phyloP scores from a whole-genome alignment of 2,329 filamentous ascomycete species.

The Neodidymelliopsis sp. region DNA sequence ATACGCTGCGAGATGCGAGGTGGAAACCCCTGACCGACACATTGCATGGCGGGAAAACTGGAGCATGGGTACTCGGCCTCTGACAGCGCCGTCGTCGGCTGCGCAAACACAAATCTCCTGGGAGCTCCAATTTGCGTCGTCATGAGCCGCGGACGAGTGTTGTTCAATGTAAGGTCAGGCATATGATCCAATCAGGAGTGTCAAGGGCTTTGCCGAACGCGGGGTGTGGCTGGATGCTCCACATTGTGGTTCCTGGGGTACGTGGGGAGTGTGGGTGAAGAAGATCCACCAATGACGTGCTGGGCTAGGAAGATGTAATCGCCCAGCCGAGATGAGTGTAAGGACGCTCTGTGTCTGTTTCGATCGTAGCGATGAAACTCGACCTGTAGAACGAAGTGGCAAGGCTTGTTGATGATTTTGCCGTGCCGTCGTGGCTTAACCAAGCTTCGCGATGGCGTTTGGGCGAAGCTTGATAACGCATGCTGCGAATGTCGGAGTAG shows the following conservation, averaged over 20 bases:
- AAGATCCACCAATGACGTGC: constrained; percentile 33
- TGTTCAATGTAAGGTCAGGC: not conserved
- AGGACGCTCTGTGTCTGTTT: not conserved
- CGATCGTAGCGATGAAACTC: not conserved
- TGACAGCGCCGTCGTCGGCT: not conserved
- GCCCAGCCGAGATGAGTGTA: not conserved
- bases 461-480: constrained; percentile 9
- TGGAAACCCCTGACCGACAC: too few relatives aligned
- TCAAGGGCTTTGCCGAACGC: constrained; percentile 13
- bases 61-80: not conserved
- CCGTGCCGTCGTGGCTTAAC: constrained; percentile 4
- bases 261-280: constrained; percentile 23
- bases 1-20: not conserved
- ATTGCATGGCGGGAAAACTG: constrained; percentile 2
- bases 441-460: constrained; percentile 8
- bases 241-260: constrained; percentile 15
- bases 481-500: not conserved
- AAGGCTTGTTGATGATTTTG: not conserved
- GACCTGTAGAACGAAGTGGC: too few relatives aligned
- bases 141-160: constrained; percentile 1
- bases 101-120: constrained; percentile 12
- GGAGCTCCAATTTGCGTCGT: not conserved
- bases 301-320: not conserved
- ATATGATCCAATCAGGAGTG: constrained; percentile 10
- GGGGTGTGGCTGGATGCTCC: constrained; percentile 21